Evolutionary conservation across 257 asterid species (phyloP), one percentile per base, ranked within the genome.

Genomic region (Gentiana dahurica): DNA sequence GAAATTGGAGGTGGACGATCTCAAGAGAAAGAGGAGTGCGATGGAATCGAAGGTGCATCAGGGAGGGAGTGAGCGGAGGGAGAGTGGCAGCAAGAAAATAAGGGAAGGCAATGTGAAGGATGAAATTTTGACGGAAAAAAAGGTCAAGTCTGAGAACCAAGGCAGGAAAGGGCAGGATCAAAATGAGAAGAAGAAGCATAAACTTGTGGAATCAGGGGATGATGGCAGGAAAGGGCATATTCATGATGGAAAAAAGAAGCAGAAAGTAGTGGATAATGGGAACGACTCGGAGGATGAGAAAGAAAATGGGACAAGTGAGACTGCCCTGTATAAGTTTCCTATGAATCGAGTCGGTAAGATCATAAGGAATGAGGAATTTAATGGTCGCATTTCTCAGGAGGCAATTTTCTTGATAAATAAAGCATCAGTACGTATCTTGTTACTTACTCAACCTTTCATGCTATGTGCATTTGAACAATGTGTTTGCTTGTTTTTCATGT

Each of bases 361-460:
- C 39, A 75, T 86, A 72, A 84, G 65, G 78, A 71, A 79, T 51
- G 86, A 73, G 48, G 64, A 46, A 67, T 32, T 73, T 58, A 79
- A 77, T 57, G 8, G 53, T 34, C 70, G 58, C 69, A 71, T 89
- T 55, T 47, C 79, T 24, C 84, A 81, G 64, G 95, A 86, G 68
- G 94, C 97, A 8, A 68, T 74, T 65, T 86, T 83, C 68, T 65
- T 87, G 58, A 64, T 85, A 56, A 87, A 84, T 62, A 77, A 71
- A 82, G 95, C 98, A 56, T 55, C 91, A 94, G 98, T 90, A 84
- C 63, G 74, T 34, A 12, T 11, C 50, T 43, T 37, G 35, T 47
- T 41, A 41, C 9, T 4, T 41, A 41, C 9, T 41, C 46, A 41
- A 10, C 9, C 9, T 5, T 7, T 7, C 46, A 5, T 41, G 46